Evolutionary conservation across 441 rosid genomes (phyloP).

Genomic region (Rhodomyrtus psidioides): DNA sequence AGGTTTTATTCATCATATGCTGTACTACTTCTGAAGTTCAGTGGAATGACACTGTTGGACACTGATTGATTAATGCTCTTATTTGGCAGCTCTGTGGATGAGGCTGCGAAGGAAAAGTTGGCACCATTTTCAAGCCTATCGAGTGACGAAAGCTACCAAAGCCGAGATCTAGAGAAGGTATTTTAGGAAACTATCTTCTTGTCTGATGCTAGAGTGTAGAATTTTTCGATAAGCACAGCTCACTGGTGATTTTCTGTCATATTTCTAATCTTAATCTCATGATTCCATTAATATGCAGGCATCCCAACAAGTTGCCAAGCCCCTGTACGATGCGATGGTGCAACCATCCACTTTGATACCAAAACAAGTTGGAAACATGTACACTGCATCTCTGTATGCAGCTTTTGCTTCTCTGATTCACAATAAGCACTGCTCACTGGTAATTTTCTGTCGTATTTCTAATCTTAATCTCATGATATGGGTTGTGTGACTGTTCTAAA

Average conservation of each 20-base stretch:
- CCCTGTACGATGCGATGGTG: conserved; percentile 71
- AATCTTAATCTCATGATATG: neutral
- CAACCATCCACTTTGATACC: conserved; percentile 86
- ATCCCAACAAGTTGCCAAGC: conserved; percentile 87
- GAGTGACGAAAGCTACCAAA: conserved; percentile 85
- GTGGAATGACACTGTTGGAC: neutral
- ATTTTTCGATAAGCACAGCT: conserved; percentile 30
- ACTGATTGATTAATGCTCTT: conserved; percentile 6
- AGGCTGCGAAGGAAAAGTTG: conserved; percentile 67
- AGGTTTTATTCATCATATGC: conserved; percentile 33
- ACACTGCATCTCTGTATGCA: conserved; percentile 94
- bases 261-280: neutral
- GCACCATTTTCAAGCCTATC: conserved; percentile 68
- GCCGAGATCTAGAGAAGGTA: conserved; percentile 97
- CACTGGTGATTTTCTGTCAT: conserved; percentile 46
- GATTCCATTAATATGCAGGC: conserved; percentile 28
- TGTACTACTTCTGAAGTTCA: neutral
- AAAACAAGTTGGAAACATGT: conserved; percentile 98
- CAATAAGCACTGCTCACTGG: conserved; percentile 66
- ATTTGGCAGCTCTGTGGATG: conserved; percentile 65
- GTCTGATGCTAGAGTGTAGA: neutral
- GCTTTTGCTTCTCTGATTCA: conserved; percentile 92
- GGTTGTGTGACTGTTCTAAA: neutral
- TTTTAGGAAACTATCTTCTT: neutral
- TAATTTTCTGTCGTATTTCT: conserved; percentile 19